Evolutionary conservation across 306 rosid species (phyloP).

Genomic region (Vachellia pachyceras): DNA sequence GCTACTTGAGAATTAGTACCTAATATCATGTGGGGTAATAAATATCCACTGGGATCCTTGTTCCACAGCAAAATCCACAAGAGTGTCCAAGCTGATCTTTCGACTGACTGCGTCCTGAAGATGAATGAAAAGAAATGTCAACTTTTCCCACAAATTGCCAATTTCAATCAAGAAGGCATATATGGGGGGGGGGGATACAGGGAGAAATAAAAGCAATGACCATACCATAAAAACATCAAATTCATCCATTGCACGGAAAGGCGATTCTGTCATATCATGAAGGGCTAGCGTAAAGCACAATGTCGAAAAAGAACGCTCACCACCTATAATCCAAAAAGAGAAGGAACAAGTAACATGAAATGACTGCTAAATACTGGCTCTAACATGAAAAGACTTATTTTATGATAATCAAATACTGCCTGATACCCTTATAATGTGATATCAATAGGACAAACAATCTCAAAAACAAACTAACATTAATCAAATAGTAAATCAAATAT

Average conservation of each 20-base stretch:
- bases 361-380: not conserved
- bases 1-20: constrained; percentile 55
- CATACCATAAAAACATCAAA: constrained; percentile 96
- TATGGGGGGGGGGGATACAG: not conserved
- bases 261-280: constrained; percentile 94
- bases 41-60: constrained; percentile 98
- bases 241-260: constrained; percentile 97
- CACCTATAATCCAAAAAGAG: constrained; percentile 56
- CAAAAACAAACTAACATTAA: not conserved
- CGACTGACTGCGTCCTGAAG: constrained; percentile 92
- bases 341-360: not conserved
- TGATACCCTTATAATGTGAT: not conserved
- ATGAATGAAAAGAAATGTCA: constrained; percentile 9
- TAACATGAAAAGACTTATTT: not conserved
- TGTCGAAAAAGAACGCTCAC: constrained; percentile 96
- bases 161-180: not conserved
- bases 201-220: constrained; percentile 6
- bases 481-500: not conserved
- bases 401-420: not conserved
- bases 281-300: constrained; percentile 91
- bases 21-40: constrained; percentile 90
- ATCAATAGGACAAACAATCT: not conserved
- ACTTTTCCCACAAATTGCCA: not conserved
- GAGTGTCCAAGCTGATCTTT: constrained; percentile 90
- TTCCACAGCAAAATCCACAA: constrained; percentile 76